Percentiles rank a stretch among this genome's conserved stretches.
These are phyloP conservation scores for Geoglossum cookeanum DNA, from an alignment of 2,329 filamentous ascomycete species.

Conservation along the genomic window DNA sequence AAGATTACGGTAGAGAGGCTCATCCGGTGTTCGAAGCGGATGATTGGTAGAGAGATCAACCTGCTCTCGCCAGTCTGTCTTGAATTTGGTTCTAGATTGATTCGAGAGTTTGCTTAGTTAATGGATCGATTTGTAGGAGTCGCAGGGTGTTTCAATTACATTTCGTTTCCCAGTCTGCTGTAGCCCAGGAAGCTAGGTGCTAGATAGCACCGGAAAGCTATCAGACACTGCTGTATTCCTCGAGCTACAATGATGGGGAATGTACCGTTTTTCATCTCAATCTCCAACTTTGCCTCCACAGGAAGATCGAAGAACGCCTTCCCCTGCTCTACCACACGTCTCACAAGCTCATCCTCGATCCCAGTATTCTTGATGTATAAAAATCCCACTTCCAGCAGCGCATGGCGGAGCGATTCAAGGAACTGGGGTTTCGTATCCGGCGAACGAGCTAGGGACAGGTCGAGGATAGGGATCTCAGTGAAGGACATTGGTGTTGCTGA, in stretches of 20 bases:
- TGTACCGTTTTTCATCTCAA: conserved; percentile 51
- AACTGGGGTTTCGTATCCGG: conserved; percentile 52
- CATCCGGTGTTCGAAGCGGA: conserved; percentile 37
- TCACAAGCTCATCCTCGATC: conserved; percentile 44
- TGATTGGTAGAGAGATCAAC: conserved; percentile 74
- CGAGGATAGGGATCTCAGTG: conserved; percentile 56
- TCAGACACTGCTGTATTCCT: neutral
- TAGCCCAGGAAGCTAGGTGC: conserved; percentile 51
- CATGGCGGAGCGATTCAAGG: conserved; percentile 49
- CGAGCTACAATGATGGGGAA: neutral
- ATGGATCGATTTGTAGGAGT: neutral
- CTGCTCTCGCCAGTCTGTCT: conserved; percentile 66
- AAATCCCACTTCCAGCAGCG: conserved; percentile 73
- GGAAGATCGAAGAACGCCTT: conserved; percentile 61
- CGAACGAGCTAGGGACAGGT: conserved; percentile 46
- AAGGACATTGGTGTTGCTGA: conserved; percentile 32
- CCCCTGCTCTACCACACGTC: conserved; percentile 46
- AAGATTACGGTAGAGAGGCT: conserved; percentile 56
- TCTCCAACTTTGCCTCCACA: conserved; percentile 51
- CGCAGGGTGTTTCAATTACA: conserved; percentile 16
- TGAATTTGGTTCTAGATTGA: conserved; percentile 50
- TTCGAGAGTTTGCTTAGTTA: conserved; percentile 17
- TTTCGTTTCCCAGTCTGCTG: conserved; percentile 44
- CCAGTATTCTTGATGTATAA: conserved; percentile 68
- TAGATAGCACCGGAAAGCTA: neutral